phyloP scores from a whole-genome alignment of 768 basidiomycete genomes.

The Fistulinella prunicolor region DNA sequence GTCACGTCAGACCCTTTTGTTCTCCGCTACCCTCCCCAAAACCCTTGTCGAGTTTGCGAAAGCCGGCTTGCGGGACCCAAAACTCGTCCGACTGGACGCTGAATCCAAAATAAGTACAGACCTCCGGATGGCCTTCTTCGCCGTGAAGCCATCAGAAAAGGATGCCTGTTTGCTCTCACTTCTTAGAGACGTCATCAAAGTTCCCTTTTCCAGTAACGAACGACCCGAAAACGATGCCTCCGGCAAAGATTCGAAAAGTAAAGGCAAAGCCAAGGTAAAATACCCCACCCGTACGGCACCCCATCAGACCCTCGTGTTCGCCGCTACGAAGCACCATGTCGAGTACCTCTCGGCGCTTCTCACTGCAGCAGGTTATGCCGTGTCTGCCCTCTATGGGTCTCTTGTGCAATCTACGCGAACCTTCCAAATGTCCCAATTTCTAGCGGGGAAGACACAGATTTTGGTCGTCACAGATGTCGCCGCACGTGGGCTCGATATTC shows the following conservation, averaged over 20 bases:
- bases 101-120: constrained; percentile 95
- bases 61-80: constrained; percentile 90
- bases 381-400: constrained; percentile 94
- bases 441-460: constrained; percentile 72
- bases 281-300: constrained; percentile 54
- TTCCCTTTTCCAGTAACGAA: constrained; percentile 53
- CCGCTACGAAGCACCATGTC: constrained; percentile 97
- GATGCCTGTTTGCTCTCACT: constrained; percentile 85
- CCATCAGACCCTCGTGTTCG: constrained; percentile 92
- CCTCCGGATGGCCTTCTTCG: constrained; percentile 92
- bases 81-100: constrained; percentile 92
- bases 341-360: constrained; percentile 87
- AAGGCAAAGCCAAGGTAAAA: constrained; percentile 51
- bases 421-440: constrained; percentile 88
- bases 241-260: constrained; percentile 41
- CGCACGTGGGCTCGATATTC: constrained; percentile 97
- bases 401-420: constrained; percentile 89
- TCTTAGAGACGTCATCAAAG: constrained; percentile 82
- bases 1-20: constrained; percentile 87
- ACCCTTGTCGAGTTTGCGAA: constrained; percentile 98
- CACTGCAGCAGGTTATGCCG: constrained; percentile 76
- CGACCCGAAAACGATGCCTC: constrained; percentile 21
- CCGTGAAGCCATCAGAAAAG: constrained; percentile 89
- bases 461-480: constrained; percentile 98
- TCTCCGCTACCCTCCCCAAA: constrained; percentile 95